Conservation (phyloP, 2,329 filamentous ascomycete species). For the Simplicillium aogashimaense region DNA sequence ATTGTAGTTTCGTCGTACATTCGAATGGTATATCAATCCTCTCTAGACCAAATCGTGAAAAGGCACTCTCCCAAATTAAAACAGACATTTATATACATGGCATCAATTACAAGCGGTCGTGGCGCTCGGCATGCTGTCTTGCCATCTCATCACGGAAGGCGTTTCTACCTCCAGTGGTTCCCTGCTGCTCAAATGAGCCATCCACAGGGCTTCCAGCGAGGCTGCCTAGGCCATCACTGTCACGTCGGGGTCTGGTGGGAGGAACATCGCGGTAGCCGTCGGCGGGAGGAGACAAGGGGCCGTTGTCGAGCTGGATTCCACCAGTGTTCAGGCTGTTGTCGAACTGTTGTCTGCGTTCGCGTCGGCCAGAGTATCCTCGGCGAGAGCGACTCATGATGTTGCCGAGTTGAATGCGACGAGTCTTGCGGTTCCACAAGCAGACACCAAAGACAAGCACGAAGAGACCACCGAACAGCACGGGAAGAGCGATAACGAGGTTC, state of each 20-base stretch:
- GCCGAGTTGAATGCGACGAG: constrained; percentile 38
- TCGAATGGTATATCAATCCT: too few species aligned
- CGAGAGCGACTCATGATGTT: constrained; percentile 39
- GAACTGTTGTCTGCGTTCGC: constrained; percentile 25
- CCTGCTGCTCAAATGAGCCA: constrained; percentile 27
- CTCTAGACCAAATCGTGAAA: too few species aligned
- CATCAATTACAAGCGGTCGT: constrained; percentile 1
- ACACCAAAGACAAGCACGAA: constrained; percentile 40
- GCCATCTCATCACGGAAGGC: constrained; percentile 39
- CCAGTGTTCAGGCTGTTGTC: constrained; percentile 18
- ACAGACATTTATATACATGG: too few species aligned
- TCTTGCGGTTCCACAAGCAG: constrained; percentile 44
- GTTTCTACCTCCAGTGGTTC: constrained; percentile 24
- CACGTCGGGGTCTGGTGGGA: constrained; percentile 15
- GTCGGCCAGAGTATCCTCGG: constrained; percentile 32
- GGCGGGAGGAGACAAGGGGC: constrained; percentile 13
- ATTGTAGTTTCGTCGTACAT: too few species aligned
- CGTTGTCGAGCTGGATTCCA: constrained; percentile 33
- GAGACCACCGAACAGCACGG: constrained; percentile 37
- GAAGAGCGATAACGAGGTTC: constrained; percentile 43
- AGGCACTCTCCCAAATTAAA: too few species aligned
- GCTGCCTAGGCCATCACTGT: constrained; percentile 40
- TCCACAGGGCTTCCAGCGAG: constrained; percentile 36
- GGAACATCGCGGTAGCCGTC: constrained; percentile 23
- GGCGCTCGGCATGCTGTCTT: constrained; percentile 33